Conservation (phyloP, 176 grass and related monocot species). For the Secale cereale region DNA sequence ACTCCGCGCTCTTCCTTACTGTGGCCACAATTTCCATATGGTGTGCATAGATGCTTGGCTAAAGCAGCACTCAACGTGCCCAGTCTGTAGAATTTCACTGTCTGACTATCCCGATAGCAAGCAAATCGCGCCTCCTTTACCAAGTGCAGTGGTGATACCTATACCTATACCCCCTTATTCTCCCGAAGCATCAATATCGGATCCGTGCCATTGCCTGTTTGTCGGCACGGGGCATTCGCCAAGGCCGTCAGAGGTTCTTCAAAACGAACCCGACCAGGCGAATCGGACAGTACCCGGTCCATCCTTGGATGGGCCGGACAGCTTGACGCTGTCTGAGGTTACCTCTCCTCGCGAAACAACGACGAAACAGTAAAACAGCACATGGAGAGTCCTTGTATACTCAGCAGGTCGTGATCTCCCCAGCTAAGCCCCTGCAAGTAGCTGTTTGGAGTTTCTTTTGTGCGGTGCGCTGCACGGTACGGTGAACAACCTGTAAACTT, state of each 20-base stretch:
- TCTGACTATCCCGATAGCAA: conserved; percentile 60
- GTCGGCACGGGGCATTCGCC: conserved; percentile 31
- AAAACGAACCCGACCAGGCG: conserved; percentile 45
- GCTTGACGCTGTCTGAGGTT: conserved; percentile 25
- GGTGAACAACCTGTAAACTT: conserved; percentile 10
- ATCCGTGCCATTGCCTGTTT: conserved; percentile 44
- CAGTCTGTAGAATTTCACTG: conserved; percentile 93
- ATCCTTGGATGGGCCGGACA: conserved; percentile 30
- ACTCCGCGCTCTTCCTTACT: conserved; percentile 63
- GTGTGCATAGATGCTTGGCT: conserved; percentile 89
- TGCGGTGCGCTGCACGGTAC: not conserved
- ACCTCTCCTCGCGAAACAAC: conserved; percentile 25
- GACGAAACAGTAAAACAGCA: conserved; percentile 38
- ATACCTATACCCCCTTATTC: conserved; percentile 33
- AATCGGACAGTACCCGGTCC: conserved; percentile 27
- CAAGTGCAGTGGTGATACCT: conserved; percentile 16
- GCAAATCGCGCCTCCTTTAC: conserved; percentile 19
- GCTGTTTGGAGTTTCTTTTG: conserved; percentile 4
- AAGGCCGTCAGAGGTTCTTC: conserved; percentile 39
- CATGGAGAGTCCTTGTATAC: conserved; percentile 37
- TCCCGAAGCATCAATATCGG: conserved; percentile 33
- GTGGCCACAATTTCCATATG: conserved; percentile 78
- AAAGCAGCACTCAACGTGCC: conserved; percentile 85
- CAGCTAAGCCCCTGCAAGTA: conserved; percentile 34
- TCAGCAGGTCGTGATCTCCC: conserved; percentile 22